These are phyloP conservation scores for Vanrija sp. DNA, from an alignment of 1,284 basidiomycete species.

Conservation along the genomic window DNA sequence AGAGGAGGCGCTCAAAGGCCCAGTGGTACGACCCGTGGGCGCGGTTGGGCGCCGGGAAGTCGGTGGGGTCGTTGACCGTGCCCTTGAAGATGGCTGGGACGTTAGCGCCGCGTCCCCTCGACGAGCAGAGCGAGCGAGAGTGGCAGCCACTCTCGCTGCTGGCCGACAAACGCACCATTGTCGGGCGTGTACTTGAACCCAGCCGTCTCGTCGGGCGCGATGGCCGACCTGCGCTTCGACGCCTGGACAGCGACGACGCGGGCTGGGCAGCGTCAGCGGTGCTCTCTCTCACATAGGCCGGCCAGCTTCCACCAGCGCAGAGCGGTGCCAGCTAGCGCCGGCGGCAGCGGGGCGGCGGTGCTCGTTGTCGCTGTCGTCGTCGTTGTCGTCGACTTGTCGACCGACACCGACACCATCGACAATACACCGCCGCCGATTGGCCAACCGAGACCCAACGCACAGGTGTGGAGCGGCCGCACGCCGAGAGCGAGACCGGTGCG, in stretches of 20 bases:
- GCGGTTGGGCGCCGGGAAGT: constrained; percentile 75
- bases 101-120: neutral
- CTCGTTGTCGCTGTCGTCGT: no score
- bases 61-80: constrained; percentile 90
- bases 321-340: neutral
- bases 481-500: constrained; percentile 28
- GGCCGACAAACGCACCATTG: constrained; percentile 12
- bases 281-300: no score
- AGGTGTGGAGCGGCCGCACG: constrained; percentile 34
- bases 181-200: constrained; percentile 49
- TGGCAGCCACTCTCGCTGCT: neutral
- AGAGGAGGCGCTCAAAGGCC: constrained; percentile 90
- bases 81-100: constrained; percentile 81
- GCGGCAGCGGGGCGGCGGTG: neutral
- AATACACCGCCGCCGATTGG: neutral
- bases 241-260: constrained; percentile 34
- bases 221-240: constrained; percentile 17
- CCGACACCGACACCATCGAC: no score
- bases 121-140: neutral
- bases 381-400: no score
- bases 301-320: neutral
- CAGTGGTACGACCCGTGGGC: constrained; percentile 94
- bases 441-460: constrained; percentile 20
- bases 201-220: constrained; percentile 43
- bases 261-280: constrained; percentile 22